These are phyloP conservation scores for Solanum aculeatissimum DNA, from an alignment of 305 asterid species.

Conservation along the genomic window DNA sequence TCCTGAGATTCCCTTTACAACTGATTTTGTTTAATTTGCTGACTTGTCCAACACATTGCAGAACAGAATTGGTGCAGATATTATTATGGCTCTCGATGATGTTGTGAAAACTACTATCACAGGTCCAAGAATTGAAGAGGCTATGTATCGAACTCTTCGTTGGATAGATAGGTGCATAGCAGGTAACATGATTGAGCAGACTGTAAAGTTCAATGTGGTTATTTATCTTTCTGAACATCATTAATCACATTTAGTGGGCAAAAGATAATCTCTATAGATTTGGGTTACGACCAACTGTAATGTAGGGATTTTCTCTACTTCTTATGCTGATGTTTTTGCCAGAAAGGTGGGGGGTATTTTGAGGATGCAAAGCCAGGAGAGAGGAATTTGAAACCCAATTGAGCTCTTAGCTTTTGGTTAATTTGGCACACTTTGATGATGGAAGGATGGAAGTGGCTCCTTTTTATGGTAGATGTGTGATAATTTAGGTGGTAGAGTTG, in stretches of 20 bases:
- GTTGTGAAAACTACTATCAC: slow-evolving; percentile 95
- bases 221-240: neutral
- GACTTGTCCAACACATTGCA: slow-evolving; percentile 24
- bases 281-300: neutral
- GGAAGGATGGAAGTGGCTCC: neutral
- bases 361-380: neutral
- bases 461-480: neutral
- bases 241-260: neutral
- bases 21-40: neutral
- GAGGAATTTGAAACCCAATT: neutral
- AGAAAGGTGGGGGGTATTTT: neutral
- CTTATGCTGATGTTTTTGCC: neutral
- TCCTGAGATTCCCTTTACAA: neutral
- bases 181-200: slow-evolving; percentile 32
- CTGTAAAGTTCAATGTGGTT: neutral
- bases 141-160: slow-evolving; percentile 97
- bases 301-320: neutral
- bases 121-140: slow-evolving; percentile 95
- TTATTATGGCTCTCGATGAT: slow-evolving; percentile 99
- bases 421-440: neutral
- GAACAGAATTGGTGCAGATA: slow-evolving; percentile 98
- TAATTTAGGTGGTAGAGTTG: neutral
- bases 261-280: neutral
- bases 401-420: neutral
- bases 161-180: slow-evolving; percentile 98